These are phyloP conservation scores for Coemansia erecta DNA, from an alignment of 192 early-diverging fungal species.

Conservation along the genomic window DNA sequence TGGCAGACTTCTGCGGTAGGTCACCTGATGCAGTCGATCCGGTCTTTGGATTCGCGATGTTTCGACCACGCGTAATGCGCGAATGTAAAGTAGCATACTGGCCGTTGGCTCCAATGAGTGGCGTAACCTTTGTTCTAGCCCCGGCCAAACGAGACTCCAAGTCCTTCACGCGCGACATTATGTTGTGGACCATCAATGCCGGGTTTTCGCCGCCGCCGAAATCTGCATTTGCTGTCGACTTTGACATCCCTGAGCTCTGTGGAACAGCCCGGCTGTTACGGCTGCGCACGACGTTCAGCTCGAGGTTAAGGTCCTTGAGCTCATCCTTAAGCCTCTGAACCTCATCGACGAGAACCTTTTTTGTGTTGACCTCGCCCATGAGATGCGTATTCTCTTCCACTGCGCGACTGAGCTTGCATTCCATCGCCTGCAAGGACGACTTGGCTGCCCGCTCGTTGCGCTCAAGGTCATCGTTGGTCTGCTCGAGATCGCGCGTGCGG, in stretches of 20 bases:
- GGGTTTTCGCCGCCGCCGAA: slow-evolving; percentile 54
- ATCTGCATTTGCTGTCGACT: slow-evolving; percentile 34
- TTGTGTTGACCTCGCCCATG: slow-evolving; percentile 64
- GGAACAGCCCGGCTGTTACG: slow-evolving; percentile 39
- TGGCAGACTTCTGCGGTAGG: slow-evolving; percentile 13
- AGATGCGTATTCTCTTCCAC: slow-evolving; percentile 68
- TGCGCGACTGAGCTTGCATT: slow-evolving; percentile 68
- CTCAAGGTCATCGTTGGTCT: slow-evolving; percentile 78
- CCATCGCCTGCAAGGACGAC: slow-evolving; percentile 66
- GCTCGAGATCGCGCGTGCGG: slow-evolving; percentile 70
- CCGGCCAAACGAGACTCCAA: slow-evolving; percentile 72
- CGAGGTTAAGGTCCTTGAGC: slow-evolving; percentile 59
- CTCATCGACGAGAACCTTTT: slow-evolving; percentile 67
- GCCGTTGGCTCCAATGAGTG: slow-evolving; percentile 54
- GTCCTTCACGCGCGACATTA: slow-evolving; percentile 74
- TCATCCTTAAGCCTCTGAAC: slow-evolving; percentile 78
- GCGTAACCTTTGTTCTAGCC: slow-evolving; percentile 72
- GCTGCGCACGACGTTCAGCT: slow-evolving; percentile 53
- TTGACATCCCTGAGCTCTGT: slow-evolving; percentile 33
- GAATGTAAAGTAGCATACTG: slow-evolving; percentile 47
- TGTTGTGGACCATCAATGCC: slow-evolving; percentile 69
- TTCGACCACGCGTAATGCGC: slow-evolving; percentile 34
- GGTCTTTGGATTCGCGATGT: slow-evolving; percentile 38
- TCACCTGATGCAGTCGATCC: slow-evolving; percentile 11
- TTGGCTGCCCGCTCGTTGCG: slow-evolving; percentile 65